Conservation (phyloP, 768 basidiomycete species). For the Serpula lacrymans region DNA sequence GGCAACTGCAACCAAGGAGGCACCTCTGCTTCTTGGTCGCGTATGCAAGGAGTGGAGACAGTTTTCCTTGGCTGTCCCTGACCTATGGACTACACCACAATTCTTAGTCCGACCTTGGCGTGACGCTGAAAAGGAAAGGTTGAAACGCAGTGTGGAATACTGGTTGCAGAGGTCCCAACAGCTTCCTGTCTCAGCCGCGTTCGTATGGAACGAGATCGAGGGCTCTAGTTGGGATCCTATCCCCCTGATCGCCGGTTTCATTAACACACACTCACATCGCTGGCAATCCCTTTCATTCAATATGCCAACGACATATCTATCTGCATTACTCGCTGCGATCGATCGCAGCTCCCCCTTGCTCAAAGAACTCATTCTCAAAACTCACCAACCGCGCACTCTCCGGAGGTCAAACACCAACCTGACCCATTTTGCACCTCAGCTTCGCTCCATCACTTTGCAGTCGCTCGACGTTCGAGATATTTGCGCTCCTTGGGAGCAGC, state of each 20-base stretch:
- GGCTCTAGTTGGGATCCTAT: conserved; percentile 31
- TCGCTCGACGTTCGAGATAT: no score
- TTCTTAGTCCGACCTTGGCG: no score
- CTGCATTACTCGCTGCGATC: conserved; percentile 20
- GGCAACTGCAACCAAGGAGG: conserved; percentile 24
- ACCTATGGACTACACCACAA: conserved; percentile 27
- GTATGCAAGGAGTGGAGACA: conserved; percentile 26
- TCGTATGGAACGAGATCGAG: conserved; percentile 31
- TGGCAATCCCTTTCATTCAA: conserved; percentile 30
- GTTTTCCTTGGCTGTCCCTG: conserved; percentile 23
- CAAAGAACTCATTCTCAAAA: conserved; percentile 29
- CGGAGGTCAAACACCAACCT: conserved; percentile 27
- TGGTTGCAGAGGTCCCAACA: conserved; percentile 27
- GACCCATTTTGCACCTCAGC: conserved; percentile 16
- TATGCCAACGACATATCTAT: conserved; percentile 25
- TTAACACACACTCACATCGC: conserved; percentile 21
- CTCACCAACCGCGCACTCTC: conserved; percentile 28
- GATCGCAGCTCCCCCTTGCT: conserved; percentile 20
- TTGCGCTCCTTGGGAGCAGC: conserved; percentile 30
- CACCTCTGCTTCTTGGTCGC: conserved; percentile 25
- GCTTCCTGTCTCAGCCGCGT: conserved; percentile 20
- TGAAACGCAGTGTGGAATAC: conserved; percentile 21
- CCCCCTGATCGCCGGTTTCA: conserved; percentile 15
- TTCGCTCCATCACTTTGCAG: conserved; percentile 25
- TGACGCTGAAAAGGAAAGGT: no score